Evolutionary conservation across 148 eudicot genomes (phyloP), one percentile per base, ranked within the genome.

Genomic region (Simmondsia chinensis): DNA sequence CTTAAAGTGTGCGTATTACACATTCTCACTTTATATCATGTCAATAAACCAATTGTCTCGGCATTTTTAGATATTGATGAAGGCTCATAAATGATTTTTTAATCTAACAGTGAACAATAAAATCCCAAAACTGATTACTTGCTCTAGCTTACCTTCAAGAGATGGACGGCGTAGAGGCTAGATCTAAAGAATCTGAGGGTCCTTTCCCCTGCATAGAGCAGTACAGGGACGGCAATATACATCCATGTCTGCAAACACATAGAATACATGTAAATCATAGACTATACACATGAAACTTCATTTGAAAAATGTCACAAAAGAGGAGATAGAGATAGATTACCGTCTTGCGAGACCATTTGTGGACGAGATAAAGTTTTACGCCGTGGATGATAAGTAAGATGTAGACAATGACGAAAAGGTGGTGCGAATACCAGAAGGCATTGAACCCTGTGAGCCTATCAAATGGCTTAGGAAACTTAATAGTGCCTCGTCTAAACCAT

Each of bases 161-260:
- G 65, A 33, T 70, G 73, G 17, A 93, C 99, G 40, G 75, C 39
- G 43, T 54, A 66, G 41, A 67, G 66, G 46, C 91, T 79, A 34
- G 99, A 86, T 35, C 99, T 73, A 35, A 79, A 86, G 57, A 65
- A 83, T 65, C 99, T 73, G 27, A 93, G 66, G 31, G 72, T 77
- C 53, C 99, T 77, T 69, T 93, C 99, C 64, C 96, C 99, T 24
- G 91, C 83, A 71, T 93, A 93, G 7, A 93, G 52, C 40, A 86
- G 54, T n/a, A 93, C 84, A 34, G 99, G 99, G 37, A 82, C 73
- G 19, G 91, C 77, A 58, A 86, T 66, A 71, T 72, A 93, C 94
- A 93, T 93, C 99, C 99, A 93, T 33, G 95, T 80, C 99, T 93
- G 74, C 38, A 47, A 39, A 23, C 17, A 57, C 38, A n/a, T n/a